Conservation (phyloP, 148 eudicot species). For the Heliamphora exappendiculata region DNA sequence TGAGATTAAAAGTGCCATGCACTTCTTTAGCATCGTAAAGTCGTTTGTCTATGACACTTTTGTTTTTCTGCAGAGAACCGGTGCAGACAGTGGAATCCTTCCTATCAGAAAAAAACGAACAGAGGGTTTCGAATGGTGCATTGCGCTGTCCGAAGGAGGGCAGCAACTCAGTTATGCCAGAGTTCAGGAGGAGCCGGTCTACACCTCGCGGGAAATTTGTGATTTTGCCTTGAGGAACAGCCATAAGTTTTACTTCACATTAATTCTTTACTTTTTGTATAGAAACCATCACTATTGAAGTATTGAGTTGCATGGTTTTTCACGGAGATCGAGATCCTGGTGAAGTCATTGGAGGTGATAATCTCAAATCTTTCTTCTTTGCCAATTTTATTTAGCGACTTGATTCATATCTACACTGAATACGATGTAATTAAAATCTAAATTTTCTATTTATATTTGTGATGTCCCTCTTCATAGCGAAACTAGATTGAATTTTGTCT, state of each 20-base stretch:
- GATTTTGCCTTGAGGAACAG: constrained; percentile 31
- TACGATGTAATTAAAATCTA: not conserved
- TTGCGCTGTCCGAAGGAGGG: constrained; percentile 40
- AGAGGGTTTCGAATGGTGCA: constrained; percentile 29
- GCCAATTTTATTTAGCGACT: constrained; percentile 1
- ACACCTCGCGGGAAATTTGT: constrained; percentile 71
- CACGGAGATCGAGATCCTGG: constrained; percentile 8
- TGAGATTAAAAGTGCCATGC: not conserved
- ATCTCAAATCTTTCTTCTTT: not conserved
- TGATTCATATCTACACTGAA: not conserved
- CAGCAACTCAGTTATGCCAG: constrained; percentile 34
- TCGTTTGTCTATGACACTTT: constrained; percentile 1
- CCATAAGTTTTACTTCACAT: not conserved
- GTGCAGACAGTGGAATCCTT: constrained; percentile 32
- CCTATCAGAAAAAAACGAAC: constrained; percentile 32
- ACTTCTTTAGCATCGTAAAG: not conserved
- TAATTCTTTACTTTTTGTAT: constrained; percentile 13
- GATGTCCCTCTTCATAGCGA: not conserved
- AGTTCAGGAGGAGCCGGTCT: constrained; percentile 69
- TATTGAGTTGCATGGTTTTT: not conserved
- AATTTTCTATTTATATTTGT: not conserved
- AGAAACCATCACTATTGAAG: not conserved
- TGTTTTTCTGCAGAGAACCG: constrained; percentile 37
- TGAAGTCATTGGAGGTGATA: not conserved
- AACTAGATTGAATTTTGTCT: not conserved